phyloP scores from a whole-genome alignment of 2,329 filamentous ascomycete species.

The Leptographium lundbergii region DNA sequence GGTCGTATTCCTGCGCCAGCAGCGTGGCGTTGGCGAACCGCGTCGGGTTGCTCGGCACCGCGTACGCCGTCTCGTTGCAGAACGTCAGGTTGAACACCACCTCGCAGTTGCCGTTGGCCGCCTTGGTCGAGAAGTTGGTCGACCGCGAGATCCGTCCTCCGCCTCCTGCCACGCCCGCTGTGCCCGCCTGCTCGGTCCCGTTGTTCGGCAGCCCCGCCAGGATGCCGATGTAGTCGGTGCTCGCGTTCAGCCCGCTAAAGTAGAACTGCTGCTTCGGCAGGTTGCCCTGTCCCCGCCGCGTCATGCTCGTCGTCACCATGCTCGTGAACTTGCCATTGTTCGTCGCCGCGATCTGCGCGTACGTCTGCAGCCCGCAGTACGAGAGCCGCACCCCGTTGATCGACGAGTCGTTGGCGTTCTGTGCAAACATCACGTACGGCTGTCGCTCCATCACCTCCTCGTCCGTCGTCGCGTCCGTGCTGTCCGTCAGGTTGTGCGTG shows the following conservation, averaged over 20 bases:
- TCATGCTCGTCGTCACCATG: slow-evolving; percentile 51
- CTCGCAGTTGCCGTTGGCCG: slow-evolving; percentile 54
- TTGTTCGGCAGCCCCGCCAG: slow-evolving; percentile 60
- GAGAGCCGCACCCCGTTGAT: slow-evolving; percentile 65
- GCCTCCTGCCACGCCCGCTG: slow-evolving; percentile 40
- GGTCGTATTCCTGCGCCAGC: slow-evolving; percentile 66
- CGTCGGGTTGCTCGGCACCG: slow-evolving; percentile 68
- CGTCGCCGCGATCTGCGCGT: slow-evolving; percentile 49
- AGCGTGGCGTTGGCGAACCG: slow-evolving; percentile 45
- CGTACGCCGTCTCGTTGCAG: slow-evolving; percentile 79
- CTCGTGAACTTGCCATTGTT: slow-evolving; percentile 35
- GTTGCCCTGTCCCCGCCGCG: slow-evolving; percentile 49
- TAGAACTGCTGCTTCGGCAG: slow-evolving; percentile 83
- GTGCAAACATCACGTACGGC: slow-evolving; percentile 68
- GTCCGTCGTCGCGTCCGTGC: slow-evolving; percentile 32
- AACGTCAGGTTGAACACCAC: slow-evolving; percentile 80
- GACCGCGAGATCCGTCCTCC: slow-evolving; percentile 63
- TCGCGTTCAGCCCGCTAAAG: slow-evolving; percentile 59
- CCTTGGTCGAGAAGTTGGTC: slow-evolving; percentile 66
- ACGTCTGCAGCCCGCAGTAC: slow-evolving; percentile 63
- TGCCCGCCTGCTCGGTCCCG: slow-evolving; percentile 28
- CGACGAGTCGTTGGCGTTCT: slow-evolving; percentile 42
- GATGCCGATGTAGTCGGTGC: slow-evolving; percentile 59
- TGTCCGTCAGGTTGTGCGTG: slow-evolving; percentile 57
- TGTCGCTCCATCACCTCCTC: slow-evolving; percentile 40